Base-by-base conservation (phyloP, 1,139 yeast genomes). In the Ashbya aceris region DNA sequence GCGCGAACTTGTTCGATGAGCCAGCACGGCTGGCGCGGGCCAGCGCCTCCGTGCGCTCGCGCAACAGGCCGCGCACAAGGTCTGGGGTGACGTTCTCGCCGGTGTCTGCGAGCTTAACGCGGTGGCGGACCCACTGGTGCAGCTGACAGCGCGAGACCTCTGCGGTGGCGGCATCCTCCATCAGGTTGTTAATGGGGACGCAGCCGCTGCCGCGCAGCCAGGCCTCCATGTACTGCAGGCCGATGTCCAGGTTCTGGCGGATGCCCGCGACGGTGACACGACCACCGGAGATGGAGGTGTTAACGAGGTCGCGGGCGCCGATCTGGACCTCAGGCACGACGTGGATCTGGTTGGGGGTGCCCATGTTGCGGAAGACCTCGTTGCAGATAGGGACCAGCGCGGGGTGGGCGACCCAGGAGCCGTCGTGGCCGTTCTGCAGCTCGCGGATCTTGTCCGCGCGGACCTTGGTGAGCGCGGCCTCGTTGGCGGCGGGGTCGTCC, bases 111-210 rank as follows among this genome's bases (percentile, higher is more conserved):
- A 72, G 53, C 5, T 61, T 66, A 41, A 78, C 79, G 41, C 76
- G 76, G 60, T 83, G 89, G 48, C 79, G 79, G 44, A 79, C 83
- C 93, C 93, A 83, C 62, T 83, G 86, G 74, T 81, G 79, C 55
- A 83, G 69, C 66, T 82, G 89, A 47, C 86, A 73, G 69, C 91
- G 76, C 34, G 89, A 80, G 33, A 83, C 93, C 65, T 83, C 91
- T 35, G 91, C 91, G 42, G 91, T 83, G 33, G 91, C 91, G 14
- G 93, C 93, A 62, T 83, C 93, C 65, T 83, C 93, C 93, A 83
- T 83, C 66, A 83, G 69, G 62, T 79, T 76, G 68, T 83, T 83
- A 62, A 83, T 83, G 52, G 93, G 91, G 48, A 82, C 89, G 72
- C 91, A 83, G 27, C 93, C 93, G 41, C 79, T 67, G 45, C 85